Evolutionary conservation across 371 early-diverging fungal species (phyloP).

Genomic region (Amoeboaphelidium protococcarum): DNA sequence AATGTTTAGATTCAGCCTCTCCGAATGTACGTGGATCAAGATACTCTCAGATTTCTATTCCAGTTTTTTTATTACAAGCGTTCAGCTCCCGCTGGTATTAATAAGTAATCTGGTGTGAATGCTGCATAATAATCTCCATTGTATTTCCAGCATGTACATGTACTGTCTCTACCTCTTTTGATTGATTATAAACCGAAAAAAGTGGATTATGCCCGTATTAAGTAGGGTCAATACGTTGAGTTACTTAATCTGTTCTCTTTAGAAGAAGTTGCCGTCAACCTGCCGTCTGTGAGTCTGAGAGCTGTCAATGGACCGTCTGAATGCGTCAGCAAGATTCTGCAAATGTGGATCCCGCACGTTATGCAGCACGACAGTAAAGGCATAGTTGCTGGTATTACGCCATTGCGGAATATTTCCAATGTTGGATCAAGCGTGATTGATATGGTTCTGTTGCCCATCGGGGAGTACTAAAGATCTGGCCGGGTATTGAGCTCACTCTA

Average conservation of each 20-base stretch:
- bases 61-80: conserved; percentile 30
- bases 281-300: conserved; percentile 46
- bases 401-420: conserved; percentile 63
- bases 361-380: conserved; percentile 56
- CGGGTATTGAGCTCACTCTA: conserved; percentile 24
- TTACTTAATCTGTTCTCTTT: conserved; percentile 73
- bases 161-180: conserved; percentile 47
- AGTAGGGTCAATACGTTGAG: conserved; percentile 51
- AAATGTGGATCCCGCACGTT: conserved; percentile 71
- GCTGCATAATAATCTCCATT: neutral
- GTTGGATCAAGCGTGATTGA: conserved; percentile 75
- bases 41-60: conserved; percentile 57
- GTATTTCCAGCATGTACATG: conserved; percentile 25
- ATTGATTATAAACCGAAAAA: conserved; percentile 90
- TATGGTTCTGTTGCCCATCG: conserved; percentile 64
- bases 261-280: conserved; percentile 61
- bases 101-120: neutral
- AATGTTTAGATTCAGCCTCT: conserved; percentile 36
- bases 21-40: conserved; percentile 73
- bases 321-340: conserved; percentile 27
- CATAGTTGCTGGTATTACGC: conserved; percentile 68
- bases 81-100: neutral
- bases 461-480: conserved; percentile 38
- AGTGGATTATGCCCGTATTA: conserved; percentile 35
- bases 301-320: conserved; percentile 27